Percentiles rank a stretch among this genome's conserved stretches.
phyloP scores from a whole-genome alignment of 164 flowering plant species.

The Cinnamomum chago region DNA sequence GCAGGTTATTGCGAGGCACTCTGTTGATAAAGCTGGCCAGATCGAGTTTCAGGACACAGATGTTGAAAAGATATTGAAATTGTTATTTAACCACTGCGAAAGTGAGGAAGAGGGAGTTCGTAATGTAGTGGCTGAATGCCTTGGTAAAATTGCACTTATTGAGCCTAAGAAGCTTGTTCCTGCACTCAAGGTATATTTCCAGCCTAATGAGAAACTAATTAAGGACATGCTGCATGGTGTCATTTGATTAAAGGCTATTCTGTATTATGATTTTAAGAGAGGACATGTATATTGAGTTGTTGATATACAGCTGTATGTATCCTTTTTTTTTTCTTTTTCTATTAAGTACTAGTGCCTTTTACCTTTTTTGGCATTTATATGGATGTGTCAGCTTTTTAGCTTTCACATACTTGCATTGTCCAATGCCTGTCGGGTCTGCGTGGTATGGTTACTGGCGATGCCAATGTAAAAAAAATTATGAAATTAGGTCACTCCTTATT shows the following conservation, averaged over 20 bases:
- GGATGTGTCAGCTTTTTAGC: background rate
- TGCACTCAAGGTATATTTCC: constrained; percentile 75
- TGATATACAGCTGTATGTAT: background rate
- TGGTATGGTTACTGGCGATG: background rate
- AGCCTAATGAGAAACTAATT: background rate
- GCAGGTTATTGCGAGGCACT: constrained; percentile 98
- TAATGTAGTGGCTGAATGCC: constrained; percentile 98
- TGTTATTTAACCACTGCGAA: constrained; percentile 95
- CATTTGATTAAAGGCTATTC: background rate
- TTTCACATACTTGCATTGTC: no score
- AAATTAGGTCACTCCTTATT: background rate
- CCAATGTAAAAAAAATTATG: background rate
- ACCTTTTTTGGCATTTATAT: background rate
- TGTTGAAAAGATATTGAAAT: constrained; percentile 85
- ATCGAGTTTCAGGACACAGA: constrained; percentile 81
- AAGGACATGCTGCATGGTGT: background rate
- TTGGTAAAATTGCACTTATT: constrained; percentile 96
- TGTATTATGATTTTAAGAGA: background rate
- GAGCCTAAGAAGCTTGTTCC: constrained; percentile 94
- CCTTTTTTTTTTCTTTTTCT: background rate
- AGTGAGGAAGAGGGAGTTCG: constrained; percentile 99
- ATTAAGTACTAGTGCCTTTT: background rate
- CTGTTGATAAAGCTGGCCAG: constrained; percentile 68
- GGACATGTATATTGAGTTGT: background rate
- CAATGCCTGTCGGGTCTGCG: background rate